Base-by-base conservation (phyloP, 495 filamentous ascomycete genomes). In the Xylaria bambusicola region DNA sequence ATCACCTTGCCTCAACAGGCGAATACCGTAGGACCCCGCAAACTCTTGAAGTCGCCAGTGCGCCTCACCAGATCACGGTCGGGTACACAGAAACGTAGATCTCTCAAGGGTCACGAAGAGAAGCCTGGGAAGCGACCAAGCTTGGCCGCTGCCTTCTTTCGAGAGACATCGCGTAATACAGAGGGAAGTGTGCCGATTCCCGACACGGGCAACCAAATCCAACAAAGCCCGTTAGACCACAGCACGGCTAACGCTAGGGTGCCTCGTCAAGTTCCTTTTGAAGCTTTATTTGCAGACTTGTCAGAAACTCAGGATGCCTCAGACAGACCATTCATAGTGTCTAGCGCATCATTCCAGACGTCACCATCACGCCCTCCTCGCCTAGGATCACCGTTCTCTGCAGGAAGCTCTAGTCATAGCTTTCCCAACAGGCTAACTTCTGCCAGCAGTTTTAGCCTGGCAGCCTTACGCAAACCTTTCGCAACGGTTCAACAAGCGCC, bases 381-480 rank as follows among this genome's bases (percentile, higher is more conserved):
- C 13, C 70, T 84, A 2, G 80, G 82, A 27, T 84, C 82, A 6
- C 82, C 81, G 0, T 82, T 82, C 40, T 68, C 75, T 1, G 75
- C 66, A 20, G 54, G 70, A 17, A 68, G 63, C 42, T 73, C 78
- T 1, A 80, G 76, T 62, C 71, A 73, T 47, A 82, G 76, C 62
- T 83, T 82, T 58, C 78, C 80, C 17, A 79, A 77, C 54, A 71
- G 80, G 10, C 38, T 78, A 17, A 70, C 69, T 46, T 67, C 74
- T 29, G 71, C 75, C 13, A 70, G 62, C 26, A 75, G 67, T 56
- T 71, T 80, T 35, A 75, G 72, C 21, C 55, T 77, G 45, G 71
- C 72, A 8, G 74, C 77, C 52, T 65, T 79, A 18, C 73, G 75
- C 18, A 71, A 73, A 21, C 78, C 77, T 9, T 80, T 79, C 53